Evolutionary conservation across 192 early-diverging fungal genomes (phyloP).

Genomic region (Haplosporangium gracile): DNA sequence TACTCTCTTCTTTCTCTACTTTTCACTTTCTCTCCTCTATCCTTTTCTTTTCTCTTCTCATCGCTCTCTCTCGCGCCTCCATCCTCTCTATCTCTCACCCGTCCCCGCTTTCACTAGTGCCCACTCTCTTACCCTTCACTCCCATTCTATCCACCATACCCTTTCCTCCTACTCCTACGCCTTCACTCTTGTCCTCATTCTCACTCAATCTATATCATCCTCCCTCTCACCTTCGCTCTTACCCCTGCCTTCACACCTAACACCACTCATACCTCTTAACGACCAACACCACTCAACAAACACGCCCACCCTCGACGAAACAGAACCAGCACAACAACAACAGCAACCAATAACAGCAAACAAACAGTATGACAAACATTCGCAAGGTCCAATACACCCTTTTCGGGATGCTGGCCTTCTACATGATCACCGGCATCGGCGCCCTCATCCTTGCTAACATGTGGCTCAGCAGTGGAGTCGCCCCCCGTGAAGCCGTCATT

Average conservation of each 20-base stretch:
- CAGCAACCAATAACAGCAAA: neutral
- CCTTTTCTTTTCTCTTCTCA: neutral
- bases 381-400: conserved; percentile 34
- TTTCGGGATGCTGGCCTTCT: conserved; percentile 22
- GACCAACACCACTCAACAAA: too few species aligned
- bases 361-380: conserved; percentile 18
- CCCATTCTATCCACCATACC: neutral
- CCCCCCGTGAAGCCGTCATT: conserved; percentile 52
- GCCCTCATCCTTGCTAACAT: conserved; percentile 36
- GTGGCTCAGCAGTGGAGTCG: conserved; percentile 27
- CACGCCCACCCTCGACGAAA: neutral
- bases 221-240: neutral
- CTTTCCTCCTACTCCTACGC: neutral
- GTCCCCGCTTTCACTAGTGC: neutral
- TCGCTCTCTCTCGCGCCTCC: neutral
- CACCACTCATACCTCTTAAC: neutral
- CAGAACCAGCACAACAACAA: neutral
- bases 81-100: neutral
- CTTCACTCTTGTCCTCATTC: neutral
- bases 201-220: neutral
- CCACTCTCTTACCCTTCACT: neutral
- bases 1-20: neutral
- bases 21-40: neutral
- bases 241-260: neutral
- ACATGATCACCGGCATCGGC: conserved; percentile 39